Evolutionary conservation across 805 yeast genomes (phyloP).

Genomic region (Kluyveromyces starmeri): DNA sequence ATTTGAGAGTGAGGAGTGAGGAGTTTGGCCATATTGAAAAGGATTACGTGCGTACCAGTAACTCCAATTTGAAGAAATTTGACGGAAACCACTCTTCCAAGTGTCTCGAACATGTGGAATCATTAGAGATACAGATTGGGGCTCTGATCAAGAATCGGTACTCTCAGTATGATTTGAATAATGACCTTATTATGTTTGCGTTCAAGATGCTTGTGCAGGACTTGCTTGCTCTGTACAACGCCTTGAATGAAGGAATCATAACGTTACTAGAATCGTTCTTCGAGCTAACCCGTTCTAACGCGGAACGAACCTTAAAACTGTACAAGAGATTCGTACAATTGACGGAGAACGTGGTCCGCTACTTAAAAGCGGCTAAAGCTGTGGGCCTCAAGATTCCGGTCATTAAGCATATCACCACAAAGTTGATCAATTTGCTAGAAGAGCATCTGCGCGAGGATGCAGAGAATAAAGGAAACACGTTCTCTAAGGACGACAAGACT

Average conservation of each 20-base stretch:
- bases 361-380: constrained; percentile 80
- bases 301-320: constrained; percentile 74
- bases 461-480: constrained; percentile 29
- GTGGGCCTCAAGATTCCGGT: constrained; percentile 92
- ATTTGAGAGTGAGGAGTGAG: constrained; percentile 56
- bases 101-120: constrained; percentile 75
- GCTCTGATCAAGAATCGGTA: constrained; percentile 66
- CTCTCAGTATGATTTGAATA: constrained; percentile 70
- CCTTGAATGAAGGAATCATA: constrained; percentile 91
- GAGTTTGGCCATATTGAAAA: constrained; percentile 56
- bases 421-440: constrained; percentile 74
- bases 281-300: constrained; percentile 81
- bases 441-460: constrained; percentile 86
- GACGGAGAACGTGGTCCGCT: constrained; percentile 81
- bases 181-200: constrained; percentile 75
- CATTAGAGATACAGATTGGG: constrained; percentile 75
- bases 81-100: constrained; percentile 53
- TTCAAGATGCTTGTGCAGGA: constrained; percentile 89
- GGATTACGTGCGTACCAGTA: constrained; percentile 73
- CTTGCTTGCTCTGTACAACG: constrained; percentile 75
- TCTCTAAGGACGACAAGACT: constrained; percentile 10
- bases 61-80: constrained; percentile 36
- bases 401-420: constrained; percentile 94
- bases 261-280: constrained; percentile 89
- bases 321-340: constrained; percentile 79